Conservation (phyloP, 1,284 basidiomycete genomes). For the Trametes sp. region DNA sequence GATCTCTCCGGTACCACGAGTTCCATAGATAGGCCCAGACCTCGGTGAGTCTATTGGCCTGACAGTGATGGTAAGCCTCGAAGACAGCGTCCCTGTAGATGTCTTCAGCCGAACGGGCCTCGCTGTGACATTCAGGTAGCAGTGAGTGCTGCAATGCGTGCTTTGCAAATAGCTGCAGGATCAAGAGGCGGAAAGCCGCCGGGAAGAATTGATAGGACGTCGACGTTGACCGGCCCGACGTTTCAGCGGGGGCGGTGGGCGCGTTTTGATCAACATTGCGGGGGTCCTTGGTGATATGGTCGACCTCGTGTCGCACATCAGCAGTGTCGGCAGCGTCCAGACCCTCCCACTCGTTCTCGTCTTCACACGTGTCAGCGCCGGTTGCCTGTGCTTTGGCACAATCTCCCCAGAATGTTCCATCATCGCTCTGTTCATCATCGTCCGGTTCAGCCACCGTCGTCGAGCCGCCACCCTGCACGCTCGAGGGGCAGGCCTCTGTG, state of each 20-base stretch:
- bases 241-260: background rate
- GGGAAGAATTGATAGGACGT: conserved; percentile 26
- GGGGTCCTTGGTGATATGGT: background rate
- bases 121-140: conserved; percentile 25
- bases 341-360: background rate
- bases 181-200: background rate
- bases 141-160: conserved; percentile 27
- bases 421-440: background rate
- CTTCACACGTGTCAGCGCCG: background rate
- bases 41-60: conserved; percentile 16
- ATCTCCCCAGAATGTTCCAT: background rate
- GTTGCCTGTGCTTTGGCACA: no score
- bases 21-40: conserved; percentile 33
- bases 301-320: no score
- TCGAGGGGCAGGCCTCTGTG: background rate
- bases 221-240: background rate
- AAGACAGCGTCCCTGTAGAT: conserved; percentile 21
- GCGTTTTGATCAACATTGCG: background rate
- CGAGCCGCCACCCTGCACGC: background rate
- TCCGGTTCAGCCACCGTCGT: background rate
- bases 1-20: conserved; percentile 19
- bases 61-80: conserved; percentile 29
- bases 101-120: conserved; percentile 9
- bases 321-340: background rate
- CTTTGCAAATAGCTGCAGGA: conserved; percentile 23